phyloP scores from a whole-genome alignment of 2,329 filamentous ascomycete species.

The Mycogone perniciosa region DNA sequence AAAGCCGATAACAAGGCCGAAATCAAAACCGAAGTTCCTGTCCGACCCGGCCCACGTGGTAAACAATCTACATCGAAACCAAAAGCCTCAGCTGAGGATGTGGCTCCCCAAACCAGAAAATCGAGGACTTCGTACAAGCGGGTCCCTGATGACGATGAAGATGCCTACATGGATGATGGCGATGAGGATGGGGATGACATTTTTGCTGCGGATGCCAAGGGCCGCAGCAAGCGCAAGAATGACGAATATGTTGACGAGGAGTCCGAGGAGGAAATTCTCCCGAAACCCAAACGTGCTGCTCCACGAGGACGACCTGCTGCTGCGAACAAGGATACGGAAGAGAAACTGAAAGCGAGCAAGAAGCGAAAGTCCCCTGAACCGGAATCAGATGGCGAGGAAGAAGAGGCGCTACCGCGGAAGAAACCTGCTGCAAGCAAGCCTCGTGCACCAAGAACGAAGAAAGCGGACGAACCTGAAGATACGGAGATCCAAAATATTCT shows the following conservation, averaged over 20 bases:
- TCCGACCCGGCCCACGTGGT: conserved; percentile 48
- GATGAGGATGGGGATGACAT: conserved; percentile 73
- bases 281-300: conserved; percentile 53
- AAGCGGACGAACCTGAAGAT: conserved; percentile 60
- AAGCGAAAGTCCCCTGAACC: conserved; percentile 54
- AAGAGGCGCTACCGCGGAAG: conserved; percentile 52
- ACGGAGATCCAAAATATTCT: conserved; percentile 73
- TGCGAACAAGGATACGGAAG: conserved; percentile 16
- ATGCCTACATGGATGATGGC: conserved; percentile 59
- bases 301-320: conserved; percentile 32
- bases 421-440: conserved; percentile 53
- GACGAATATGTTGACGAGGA: conserved; percentile 71
- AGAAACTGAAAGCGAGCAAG: conserved; percentile 33
- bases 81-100: conserved; percentile 24
- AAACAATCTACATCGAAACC: conserved; percentile 33
- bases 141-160: conserved; percentile 44
- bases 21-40: conserved; percentile 35
- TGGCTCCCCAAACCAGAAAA: conserved; percentile 34
- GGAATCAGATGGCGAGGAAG: conserved; percentile 51
- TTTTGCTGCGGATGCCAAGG: conserved; percentile 66
- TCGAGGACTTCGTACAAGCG: conserved; percentile 36
- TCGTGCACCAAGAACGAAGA: conserved; percentile 55
- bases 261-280: conserved; percentile 62
- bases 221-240: conserved; percentile 58
- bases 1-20: conserved; percentile 35